phyloP scores from a whole-genome alignment of 2,329 filamentous ascomycete genomes.

The Penicillium sp. region DNA sequence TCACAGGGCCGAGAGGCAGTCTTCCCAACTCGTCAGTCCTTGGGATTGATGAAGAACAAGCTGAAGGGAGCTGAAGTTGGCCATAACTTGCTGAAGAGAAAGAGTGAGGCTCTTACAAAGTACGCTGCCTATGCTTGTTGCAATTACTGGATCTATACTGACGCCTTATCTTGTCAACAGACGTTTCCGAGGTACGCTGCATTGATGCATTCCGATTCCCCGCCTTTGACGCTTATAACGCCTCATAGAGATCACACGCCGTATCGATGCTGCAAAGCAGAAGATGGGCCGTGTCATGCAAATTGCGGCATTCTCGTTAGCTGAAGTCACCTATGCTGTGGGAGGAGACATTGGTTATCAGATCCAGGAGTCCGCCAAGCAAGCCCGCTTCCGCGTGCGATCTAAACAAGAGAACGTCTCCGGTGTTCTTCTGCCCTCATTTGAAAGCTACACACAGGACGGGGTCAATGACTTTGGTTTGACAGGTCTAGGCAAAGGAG shows the following conservation, averaged over 20 bases:
- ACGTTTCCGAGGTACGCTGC: conserved; percentile 76
- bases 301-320: conserved; percentile 94
- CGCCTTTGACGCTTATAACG: conserved; percentile 28
- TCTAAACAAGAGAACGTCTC: conserved; percentile 99
- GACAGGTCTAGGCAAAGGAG: conserved; percentile 93
- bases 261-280: conserved; percentile 97
- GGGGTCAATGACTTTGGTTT: conserved; percentile 94
- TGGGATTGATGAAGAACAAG: conserved; percentile 97
- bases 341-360: conserved; percentile 96
- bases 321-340: conserved; percentile 95
- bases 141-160: conserved; percentile 12
- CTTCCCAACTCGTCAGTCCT: conserved; percentile 95
- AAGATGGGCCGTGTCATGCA: conserved; percentile 99
- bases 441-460: conserved; percentile 87
- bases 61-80: conserved; percentile 90
- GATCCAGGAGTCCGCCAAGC: conserved; percentile 92
- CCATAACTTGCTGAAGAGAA: conserved; percentile 92
- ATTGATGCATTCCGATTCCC: conserved; percentile 21
- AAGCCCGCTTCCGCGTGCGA: conserved; percentile 86
- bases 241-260: conserved; percentile 79
- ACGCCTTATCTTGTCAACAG: conserved; percentile 49
- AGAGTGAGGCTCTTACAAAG: conserved; percentile 98
- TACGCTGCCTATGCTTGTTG: conserved; percentile 46
- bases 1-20: conserved; percentile 87
- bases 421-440: conserved; percentile 88